A percentile compares a stretch with the other conserved stretches of the same genome.
phyloP scores from a whole-genome alignment of 164 flowering plant species.

The Magnolia sinica region DNA sequence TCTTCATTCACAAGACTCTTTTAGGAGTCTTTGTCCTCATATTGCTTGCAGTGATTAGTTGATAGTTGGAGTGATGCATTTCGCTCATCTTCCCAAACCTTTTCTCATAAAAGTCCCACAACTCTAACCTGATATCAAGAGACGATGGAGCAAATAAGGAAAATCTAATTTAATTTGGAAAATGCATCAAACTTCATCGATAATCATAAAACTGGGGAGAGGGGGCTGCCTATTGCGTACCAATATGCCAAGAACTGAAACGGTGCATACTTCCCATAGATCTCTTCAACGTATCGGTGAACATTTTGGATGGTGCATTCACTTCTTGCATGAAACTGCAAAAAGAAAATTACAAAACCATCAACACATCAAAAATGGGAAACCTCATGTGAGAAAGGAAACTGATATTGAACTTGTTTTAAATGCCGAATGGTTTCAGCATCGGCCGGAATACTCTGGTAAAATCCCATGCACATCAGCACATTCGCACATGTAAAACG shows the following conservation, averaged over 20 bases:
- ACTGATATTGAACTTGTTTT: conserved; percentile 34
- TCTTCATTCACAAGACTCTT: too few relatives aligned
- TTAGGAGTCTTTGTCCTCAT: conserved; percentile 24
- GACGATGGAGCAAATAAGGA: neutral
- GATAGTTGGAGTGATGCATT: conserved; percentile 38
- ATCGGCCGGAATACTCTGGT: conserved; percentile 55
- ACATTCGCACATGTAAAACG: conserved; percentile 58
- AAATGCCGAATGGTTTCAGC: conserved; percentile 61
- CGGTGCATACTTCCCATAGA: conserved; percentile 52
- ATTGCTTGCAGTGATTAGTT: conserved; percentile 47
- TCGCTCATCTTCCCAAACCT: conserved; percentile 53
- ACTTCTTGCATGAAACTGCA: conserved; percentile 47
- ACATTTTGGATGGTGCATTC: conserved; percentile 29
- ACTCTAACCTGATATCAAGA: conserved; percentile 47
- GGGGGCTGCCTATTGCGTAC: conserved; percentile 17
- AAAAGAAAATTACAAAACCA: neutral
- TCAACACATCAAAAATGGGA: neutral
- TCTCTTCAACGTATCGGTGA: conserved; percentile 30
- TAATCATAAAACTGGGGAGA: neutral
- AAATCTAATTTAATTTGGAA: neutral
- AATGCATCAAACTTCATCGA: neutral
- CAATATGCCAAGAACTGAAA: conserved; percentile 62
- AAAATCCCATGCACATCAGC: conserved; percentile 61
- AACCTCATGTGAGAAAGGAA: conserved; percentile 1
- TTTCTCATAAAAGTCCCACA: conserved; percentile 55